Evolutionary conservation across 2,329 filamentous ascomycete genomes (phyloP), one percentile per base, ranked within the genome.

Genomic region (Microdochium paspali): DNA sequence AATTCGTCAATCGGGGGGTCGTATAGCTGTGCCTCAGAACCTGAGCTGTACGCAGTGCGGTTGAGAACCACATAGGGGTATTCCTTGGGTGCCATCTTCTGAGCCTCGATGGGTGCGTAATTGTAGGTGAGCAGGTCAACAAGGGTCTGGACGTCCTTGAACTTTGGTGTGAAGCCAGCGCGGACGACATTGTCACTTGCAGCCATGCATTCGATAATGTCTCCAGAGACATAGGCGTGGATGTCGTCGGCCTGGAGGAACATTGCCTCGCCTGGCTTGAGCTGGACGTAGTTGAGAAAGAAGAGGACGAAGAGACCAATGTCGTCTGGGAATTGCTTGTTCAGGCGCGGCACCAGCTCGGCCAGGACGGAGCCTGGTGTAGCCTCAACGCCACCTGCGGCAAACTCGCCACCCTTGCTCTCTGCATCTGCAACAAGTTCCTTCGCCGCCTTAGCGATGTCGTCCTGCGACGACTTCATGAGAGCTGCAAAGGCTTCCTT

Each of bases 151-250:
- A 97, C 88, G 57, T 98, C 93, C 71, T 97, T 96, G 77, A 95
- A 98, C 65, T 98, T 98, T 48, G 93, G 93, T 0, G 93, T 98
- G 67, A 98, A 93, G 40, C 93, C 93, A 0, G 93, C 93, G 48
- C 93, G 89, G 46, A 98, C 90, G 30, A 98, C 93, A 56, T 98
- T 98, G 76, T 98, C 93, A n/a, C 88, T 95, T 9, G 89, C 85
- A 0, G 93, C 93, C 93, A 98, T 98, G 73, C 93, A 98, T 69
- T 98, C 93, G 63, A 98, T 90, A 56, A 98, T 95, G 61, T 98
- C 91, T 50, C 88, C 88, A 2, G 84, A 88, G 40, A 94, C 70
- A 66, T 98, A 98, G 44, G 93, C 93, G 65, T 98, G 93, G 58
- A 97, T 97, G 61, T 97, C 93, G 61, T 98, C 91, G 6, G 93